Evolutionary conservation across 2,329 filamentous ascomycete genomes (phyloP), one percentile per base, ranked within the genome.

Genomic region (Beauveria rudraprayagi): DNA sequence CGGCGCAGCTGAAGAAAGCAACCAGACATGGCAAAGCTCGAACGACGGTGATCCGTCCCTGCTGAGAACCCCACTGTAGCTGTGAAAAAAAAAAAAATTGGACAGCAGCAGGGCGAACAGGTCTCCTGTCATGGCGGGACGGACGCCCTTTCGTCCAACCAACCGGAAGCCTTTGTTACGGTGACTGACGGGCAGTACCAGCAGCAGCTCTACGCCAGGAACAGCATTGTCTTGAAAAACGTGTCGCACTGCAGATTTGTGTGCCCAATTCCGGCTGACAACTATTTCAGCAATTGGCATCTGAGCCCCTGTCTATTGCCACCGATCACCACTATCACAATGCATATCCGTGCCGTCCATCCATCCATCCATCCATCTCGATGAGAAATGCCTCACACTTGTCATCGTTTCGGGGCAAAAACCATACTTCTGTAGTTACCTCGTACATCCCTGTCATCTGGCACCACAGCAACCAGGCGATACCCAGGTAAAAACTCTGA

Each of bases 331-430:
- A 34, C 24, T 44, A 55, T 55, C 52, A 37, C 50, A 53, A 11
- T 24, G 50, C 30, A 53, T 37, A 48, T 53, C 28, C 50, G 19
- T 53, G 40, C 40, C 40, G 40, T 43, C 40, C 30, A 11, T 16
- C 10, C 28, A 22, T 43, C 40, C 30, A 11, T 22, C 10, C 28
- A 22, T 37, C 48, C 17, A 22, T n/a, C 16, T n/a, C 22, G 22
- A n/a, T 26, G 26, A 46, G 28, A 57, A 57, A 57, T 57, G 28
- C 55, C 55, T 57, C 53, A 24, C 54, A n/a, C 44, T 48, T 48
- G 11, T 34, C 11, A 34, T 24, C n/a, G 4, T 46, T 34, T 28
- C 7, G 3, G 5, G 30, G 3, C 28, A 5, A 34, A 34, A 34
- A 14, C 30, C 30, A 34, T 34, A 34, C 8, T 30, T 28, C 8